Evolutionary conservation across 495 filamentous ascomycete genomes (phyloP), one percentile per base, ranked within the genome.

Genomic region (Hamigera avellanea): DNA sequence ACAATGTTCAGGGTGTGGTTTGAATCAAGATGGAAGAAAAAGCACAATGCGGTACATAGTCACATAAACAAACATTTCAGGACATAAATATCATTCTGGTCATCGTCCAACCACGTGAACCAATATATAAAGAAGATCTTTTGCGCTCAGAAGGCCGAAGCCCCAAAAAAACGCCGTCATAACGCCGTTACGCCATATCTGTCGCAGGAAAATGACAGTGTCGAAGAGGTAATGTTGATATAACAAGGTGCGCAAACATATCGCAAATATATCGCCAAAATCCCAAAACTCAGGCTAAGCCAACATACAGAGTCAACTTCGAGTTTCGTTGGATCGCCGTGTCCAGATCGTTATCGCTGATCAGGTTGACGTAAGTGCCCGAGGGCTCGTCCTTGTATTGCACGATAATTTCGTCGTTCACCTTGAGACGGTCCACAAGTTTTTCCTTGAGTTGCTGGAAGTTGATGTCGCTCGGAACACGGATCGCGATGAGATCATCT

Each of bases 401-500:
- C 21, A 95, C 66, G 31, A 78, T 67, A 17, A 88, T 70, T 9
- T 81, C 78, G 4, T 82, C 81, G 19, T 69, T 65, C 32, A 91
- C 75, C 61, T 82, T 83, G 26, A 87, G 64, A 6, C 86, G 74
- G 26, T 88, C 86, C 33, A 67, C 66, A 19, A 91, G 72, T 48
- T 84, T 86, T 37, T 95, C 86, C 39, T 78, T 80, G 27, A 98
- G 70, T 42, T 83, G 79, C 46, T 71, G 67, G 61, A 81, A 88
- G 43, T 66, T 73, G 45, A 93, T 82, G 28, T 89, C 80, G 3
- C 66, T 70, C 2, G 89, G 84, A 26, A 96, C 80, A 29, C 87
- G 79, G 48, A 98, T 87, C 28, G 88, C 81, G 46, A 95, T 87
- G 40, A 87, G 70, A 44, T 95, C 88, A 46, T 91, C 83, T 44